Evolutionary conservation across 192 early-diverging fungal genomes (phyloP).

Genomic region (Coemansia sp.): DNA sequence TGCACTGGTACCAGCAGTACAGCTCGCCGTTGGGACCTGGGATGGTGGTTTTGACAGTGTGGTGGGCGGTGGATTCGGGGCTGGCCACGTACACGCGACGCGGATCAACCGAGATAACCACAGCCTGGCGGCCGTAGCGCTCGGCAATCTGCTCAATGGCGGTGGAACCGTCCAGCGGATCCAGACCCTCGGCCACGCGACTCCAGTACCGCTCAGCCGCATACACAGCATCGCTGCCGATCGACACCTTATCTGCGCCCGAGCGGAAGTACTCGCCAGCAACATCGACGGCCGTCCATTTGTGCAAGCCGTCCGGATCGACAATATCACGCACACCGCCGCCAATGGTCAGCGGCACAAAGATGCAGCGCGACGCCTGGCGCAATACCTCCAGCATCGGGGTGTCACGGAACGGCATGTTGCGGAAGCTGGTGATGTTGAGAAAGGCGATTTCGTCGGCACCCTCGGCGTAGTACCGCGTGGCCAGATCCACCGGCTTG

Average conservation of each 20-base stretch:
- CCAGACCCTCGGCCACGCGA: constrained; percentile 40
- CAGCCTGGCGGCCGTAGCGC: constrained; percentile 96
- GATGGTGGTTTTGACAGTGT: constrained; percentile 66
- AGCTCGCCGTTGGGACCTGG: constrained; percentile 90
- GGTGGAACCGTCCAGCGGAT: constrained; percentile 64
- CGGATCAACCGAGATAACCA: constrained; percentile 98
- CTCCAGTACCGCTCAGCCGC: constrained; percentile 84
- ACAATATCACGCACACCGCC: constrained; percentile 94
- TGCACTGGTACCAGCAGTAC: constrained; percentile 99
- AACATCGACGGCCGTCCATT: constrained; percentile 91
- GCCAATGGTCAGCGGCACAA: constrained; percentile 99
- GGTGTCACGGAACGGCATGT: constrained; percentile 83
- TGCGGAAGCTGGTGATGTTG: constrained; percentile 98
- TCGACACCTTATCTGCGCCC: constrained; percentile 99
- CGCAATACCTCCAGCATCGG: constrained; percentile 96
- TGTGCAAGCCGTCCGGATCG: constrained; percentile 75
- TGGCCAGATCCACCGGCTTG: constrained; percentile 93
- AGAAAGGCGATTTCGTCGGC: constrained; percentile 99
- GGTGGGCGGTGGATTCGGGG: constrained; percentile 66
- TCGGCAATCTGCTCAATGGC: constrained; percentile 94
- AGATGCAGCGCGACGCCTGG: constrained; percentile 84
- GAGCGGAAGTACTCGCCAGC: constrained; percentile 98
- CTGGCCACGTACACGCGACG: constrained; percentile 86
- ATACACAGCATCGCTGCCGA: constrained; percentile 99
- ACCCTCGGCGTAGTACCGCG: constrained; percentile 90